Evolutionary conservation across 768 basidiomycete species (phyloP).

Genomic region (Lentinula edodes): DNA sequence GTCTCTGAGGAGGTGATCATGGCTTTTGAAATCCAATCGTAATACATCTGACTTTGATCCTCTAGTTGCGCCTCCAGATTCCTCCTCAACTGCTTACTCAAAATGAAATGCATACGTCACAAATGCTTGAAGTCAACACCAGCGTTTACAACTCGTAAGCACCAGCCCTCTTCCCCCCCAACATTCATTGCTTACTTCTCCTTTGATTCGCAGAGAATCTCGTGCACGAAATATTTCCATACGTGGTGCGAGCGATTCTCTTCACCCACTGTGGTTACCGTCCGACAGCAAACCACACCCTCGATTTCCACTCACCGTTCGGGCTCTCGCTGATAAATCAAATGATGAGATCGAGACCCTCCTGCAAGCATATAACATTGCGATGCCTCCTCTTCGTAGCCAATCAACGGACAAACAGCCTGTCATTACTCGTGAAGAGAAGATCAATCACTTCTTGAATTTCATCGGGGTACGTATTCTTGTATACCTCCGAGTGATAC

Average conservation of each 20-base stretch:
- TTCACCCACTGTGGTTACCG: not conserved
- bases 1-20: not conserved
- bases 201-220: not conserved
- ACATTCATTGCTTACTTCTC: not conserved
- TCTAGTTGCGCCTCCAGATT: not conserved
- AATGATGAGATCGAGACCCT: not conserved
- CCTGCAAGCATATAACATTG: not conserved
- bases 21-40: not conserved
- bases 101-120: not conserved
- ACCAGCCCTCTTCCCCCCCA: not conserved
- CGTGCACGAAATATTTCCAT: not conserved
- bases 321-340: not conserved
- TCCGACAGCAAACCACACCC: not conserved
- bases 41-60: not conserved
- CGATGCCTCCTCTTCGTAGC: not conserved
- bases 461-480: not conserved
- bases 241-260: not conserved
- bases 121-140: not conserved
- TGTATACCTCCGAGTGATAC: not conserved
- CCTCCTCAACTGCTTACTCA: not conserved
- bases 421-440: not conserved
- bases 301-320: not conserved
- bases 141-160: not conserved
- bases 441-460: not conserved
- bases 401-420: too few relatives aligned